A percentile compares a stretch with the other conserved stretches of the same genome.
Evolutionary conservation across 2,329 filamentous ascomycete genomes (phyloP).

Genomic region (Fulvia fulva): DNA sequence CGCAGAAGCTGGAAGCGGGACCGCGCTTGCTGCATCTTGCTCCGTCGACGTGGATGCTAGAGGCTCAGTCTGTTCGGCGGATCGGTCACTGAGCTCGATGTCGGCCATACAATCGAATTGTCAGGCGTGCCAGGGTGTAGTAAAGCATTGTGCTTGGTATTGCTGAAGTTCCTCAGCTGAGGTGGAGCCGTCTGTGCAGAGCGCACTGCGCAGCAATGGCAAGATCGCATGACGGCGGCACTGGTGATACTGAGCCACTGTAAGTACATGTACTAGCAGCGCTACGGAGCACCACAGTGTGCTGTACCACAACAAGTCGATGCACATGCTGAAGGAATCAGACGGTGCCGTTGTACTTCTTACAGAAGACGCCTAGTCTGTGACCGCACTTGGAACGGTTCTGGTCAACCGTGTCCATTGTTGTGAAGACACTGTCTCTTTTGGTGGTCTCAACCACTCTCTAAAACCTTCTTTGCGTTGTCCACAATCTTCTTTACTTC

Average conservation of each 20-base stretch:
- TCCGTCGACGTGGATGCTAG: background rate
- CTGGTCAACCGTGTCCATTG: too few relatives aligned
- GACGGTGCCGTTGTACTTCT: too few relatives aligned
- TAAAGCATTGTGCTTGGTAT: background rate
- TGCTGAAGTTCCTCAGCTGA: background rate
- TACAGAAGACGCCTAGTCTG: too few relatives aligned
- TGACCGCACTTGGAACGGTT: too few relatives aligned
- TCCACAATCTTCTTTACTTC: constrained; percentile 50
- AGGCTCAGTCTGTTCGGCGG: background rate
- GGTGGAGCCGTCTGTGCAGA: background rate
- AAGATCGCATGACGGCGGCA: too few relatives aligned
- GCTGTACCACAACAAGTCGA: too few relatives aligned
- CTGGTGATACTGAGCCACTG: too few relatives aligned
- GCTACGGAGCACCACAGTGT: too few relatives aligned
- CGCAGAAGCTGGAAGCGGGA: background rate
- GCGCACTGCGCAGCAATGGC: too few relatives aligned
- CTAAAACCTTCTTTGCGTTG: constrained; percentile 46
- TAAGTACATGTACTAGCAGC: too few relatives aligned
- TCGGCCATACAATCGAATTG: background rate
- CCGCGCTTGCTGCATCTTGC: background rate
- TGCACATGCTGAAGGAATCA: too few relatives aligned
- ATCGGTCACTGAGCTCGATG: background rate
- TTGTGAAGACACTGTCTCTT: too few relatives aligned
- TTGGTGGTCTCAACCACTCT: constrained; percentile 28
- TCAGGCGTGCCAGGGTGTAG: background rate